phyloP scores from a whole-genome alignment of 2,329 filamentous ascomycete species.

The Trichoderma sp. region DNA sequence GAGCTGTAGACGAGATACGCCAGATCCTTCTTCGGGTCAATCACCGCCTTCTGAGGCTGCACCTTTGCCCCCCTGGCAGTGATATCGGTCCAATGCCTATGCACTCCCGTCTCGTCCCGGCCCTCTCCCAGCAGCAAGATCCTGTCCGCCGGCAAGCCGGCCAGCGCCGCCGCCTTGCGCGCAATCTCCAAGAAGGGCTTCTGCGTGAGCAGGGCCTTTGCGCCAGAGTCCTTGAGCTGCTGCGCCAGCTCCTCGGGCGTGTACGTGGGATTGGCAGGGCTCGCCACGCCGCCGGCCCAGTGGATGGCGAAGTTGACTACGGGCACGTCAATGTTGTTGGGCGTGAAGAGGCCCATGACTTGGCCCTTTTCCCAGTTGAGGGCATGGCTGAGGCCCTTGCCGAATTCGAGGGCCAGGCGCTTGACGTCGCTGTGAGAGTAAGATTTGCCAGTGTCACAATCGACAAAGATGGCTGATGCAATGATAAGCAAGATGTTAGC shows the following conservation, averaged over 20 bases:
- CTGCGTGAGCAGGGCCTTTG: slow-evolving; percentile 76
- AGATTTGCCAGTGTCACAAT: slow-evolving; percentile 65
- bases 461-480: slow-evolving; percentile 70
- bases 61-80: slow-evolving; percentile 59
- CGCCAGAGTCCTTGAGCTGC: slow-evolving; percentile 77
- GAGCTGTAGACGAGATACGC: slow-evolving; percentile 87
- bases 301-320: slow-evolving; percentile 74
- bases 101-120: slow-evolving; percentile 56
- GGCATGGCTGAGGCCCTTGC: slow-evolving; percentile 70
- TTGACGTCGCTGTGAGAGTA: slow-evolving; percentile 74
- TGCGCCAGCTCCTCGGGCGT: slow-evolving; percentile 80
- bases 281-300: slow-evolving; percentile 80
- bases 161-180: slow-evolving; percentile 66
- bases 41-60: slow-evolving; percentile 55
- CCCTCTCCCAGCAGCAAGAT: slow-evolving; percentile 77
- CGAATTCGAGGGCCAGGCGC: slow-evolving; percentile 70
- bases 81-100: slow-evolving; percentile 73
- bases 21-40: slow-evolving; percentile 70
- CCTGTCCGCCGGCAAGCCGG: slow-evolving; percentile 68
- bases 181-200: slow-evolving; percentile 64
- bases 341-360: slow-evolving; percentile 78
- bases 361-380: slow-evolving; percentile 84
- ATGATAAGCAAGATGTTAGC: not conserved
- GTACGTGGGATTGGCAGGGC: slow-evolving; percentile 88
- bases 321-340: slow-evolving; percentile 84